Percentiles rank a stretch among this genome's conserved stretches.
Evolutionary conservation across 2,329 filamentous ascomycete genomes (phyloP).

Genomic region (Salinomyces thailandicus): DNA sequence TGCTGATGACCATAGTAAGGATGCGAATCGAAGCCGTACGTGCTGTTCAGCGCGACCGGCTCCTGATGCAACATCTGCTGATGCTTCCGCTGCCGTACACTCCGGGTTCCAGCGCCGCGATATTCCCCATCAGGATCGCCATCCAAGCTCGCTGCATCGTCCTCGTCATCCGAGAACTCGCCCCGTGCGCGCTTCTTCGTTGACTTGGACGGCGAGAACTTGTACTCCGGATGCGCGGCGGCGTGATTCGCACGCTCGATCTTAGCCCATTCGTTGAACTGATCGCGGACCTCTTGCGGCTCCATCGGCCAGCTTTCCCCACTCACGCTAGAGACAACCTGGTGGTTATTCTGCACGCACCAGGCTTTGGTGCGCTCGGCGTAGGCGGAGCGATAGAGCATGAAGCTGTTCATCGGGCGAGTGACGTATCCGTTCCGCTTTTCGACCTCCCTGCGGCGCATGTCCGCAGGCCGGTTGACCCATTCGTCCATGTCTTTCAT

Average conservation of each 20-base stretch:
- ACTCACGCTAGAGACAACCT: constrained; percentile 79
- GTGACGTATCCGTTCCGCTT: constrained; percentile 70
- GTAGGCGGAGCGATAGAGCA: constrained; percentile 91
- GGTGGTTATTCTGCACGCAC: constrained; percentile 82
- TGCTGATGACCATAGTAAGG: constrained; percentile 25
- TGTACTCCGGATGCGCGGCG: constrained; percentile 79
- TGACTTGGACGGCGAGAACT: constrained; percentile 76
- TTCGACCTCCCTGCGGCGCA: constrained; percentile 57
- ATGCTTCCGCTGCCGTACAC: constrained; percentile 16
- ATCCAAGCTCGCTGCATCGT: constrained; percentile 26
- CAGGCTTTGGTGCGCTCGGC: constrained; percentile 75
- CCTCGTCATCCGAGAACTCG: constrained; percentile 25
- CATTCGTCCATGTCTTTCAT: constrained; percentile 71
- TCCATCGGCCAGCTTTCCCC: constrained; percentile 81
- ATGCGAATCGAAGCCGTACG: constrained; percentile 21
- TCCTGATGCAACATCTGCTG: constrained; percentile 6
- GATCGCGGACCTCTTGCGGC: constrained; percentile 56
- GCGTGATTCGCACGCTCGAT: constrained; percentile 78
- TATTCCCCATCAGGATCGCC: constrained; percentile 27
- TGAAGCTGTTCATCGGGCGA: constrained; percentile 94
- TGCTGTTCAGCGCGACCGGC: constrained; percentile 17
- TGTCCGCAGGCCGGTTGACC: constrained; percentile 60
- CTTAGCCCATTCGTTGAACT: constrained; percentile 69
- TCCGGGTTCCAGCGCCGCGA: constrained; percentile 15
- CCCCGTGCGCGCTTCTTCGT: constrained; percentile 41